These are phyloP conservation scores for Zopfia rhizophila DNA, from an alignment of 2,329 filamentous ascomycete species.

Conservation along the genomic window DNA sequence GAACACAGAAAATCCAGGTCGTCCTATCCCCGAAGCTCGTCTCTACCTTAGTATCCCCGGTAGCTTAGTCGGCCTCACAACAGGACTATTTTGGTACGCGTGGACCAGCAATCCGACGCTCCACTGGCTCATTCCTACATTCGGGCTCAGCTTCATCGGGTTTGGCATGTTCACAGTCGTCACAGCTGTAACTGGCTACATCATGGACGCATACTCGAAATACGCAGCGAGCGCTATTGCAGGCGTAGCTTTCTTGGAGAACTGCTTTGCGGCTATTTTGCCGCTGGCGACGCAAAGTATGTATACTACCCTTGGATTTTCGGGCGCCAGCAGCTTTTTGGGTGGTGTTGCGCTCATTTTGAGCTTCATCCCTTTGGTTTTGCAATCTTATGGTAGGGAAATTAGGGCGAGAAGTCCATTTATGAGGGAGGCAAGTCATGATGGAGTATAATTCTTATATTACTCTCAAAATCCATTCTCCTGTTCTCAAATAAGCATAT, in stretches of 20 bases:
- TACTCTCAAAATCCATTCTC: no score
- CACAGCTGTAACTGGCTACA: constrained; percentile 59
- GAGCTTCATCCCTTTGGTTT: constrained; percentile 57
- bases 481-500: no score
- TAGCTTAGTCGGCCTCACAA: constrained; percentile 58
- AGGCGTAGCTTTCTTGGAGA: constrained; percentile 61
- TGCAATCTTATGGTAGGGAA: constrained; percentile 54
- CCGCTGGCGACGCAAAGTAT: constrained; percentile 59
- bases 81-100: constrained; percentile 63
- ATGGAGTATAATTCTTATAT: no score
- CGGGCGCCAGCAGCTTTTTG: constrained; percentile 61
- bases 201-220: constrained; percentile 61
- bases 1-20: constrained; percentile 52
- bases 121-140: constrained; percentile 60
- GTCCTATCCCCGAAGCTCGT: constrained; percentile 58
- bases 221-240: constrained; percentile 63
- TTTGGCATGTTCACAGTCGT: constrained; percentile 62
- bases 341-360: constrained; percentile 57
- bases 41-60: constrained; percentile 57
- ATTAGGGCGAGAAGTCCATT: constrained; percentile 54
- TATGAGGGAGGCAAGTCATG: constrained; percentile 46
- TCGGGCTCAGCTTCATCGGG: constrained; percentile 61
- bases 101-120: constrained; percentile 58
- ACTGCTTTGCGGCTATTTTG: constrained; percentile 60
- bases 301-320: constrained; percentile 60